A percentile compares a stretch with the other conserved stretches of the same genome.
These are phyloP conservation scores for Suillus weaverae DNA, from an alignment of 768 basidiomycete species.

Conservation along the genomic window DNA sequence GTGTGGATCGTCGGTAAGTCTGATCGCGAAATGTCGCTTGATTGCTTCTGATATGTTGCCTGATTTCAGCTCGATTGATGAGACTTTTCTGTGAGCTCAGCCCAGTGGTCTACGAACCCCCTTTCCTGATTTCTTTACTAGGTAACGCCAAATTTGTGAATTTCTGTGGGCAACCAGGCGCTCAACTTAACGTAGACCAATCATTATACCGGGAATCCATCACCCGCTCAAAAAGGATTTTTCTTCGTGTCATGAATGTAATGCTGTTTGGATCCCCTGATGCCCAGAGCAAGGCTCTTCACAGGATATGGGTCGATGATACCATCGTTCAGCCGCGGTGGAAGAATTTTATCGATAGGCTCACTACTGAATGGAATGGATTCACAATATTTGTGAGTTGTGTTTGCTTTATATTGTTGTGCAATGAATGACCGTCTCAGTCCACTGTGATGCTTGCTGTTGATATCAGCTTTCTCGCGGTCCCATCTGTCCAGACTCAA, in stretches of 20 bases:
- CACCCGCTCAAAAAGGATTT: neutral
- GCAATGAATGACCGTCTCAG: conserved; percentile 26
- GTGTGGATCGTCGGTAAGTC: neutral
- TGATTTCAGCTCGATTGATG: conserved; percentile 41
- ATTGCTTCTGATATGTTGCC: neutral
- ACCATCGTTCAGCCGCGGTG: conserved; percentile 40
- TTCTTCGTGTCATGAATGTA: conserved; percentile 15
- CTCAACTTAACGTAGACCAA: conserved; percentile 31
- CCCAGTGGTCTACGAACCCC: neutral
- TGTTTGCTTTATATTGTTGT: neutral
- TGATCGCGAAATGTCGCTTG: neutral
- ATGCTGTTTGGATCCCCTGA: conserved; percentile 48
- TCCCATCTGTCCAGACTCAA: conserved; percentile 37
- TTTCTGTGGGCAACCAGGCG: conserved; percentile 36
- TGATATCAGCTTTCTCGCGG: conserved; percentile 54
- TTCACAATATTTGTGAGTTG: conserved; percentile 47
- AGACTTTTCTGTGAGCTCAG: conserved; percentile 36
- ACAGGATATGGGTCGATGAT: conserved; percentile 46
- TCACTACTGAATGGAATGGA: conserved; percentile 48
- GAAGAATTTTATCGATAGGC: conserved; percentile 39
- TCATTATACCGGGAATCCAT: conserved; percentile 21
- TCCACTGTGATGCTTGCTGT: conserved; percentile 50
- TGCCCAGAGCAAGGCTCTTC: conserved; percentile 39
- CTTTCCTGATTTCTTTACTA: conserved; percentile 8
- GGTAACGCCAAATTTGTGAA: conserved; percentile 33